These are phyloP conservation scores for Verruconis gallopava DNA, from an alignment of 2,329 filamentous ascomycete genomes.

Conservation along the genomic window DNA sequence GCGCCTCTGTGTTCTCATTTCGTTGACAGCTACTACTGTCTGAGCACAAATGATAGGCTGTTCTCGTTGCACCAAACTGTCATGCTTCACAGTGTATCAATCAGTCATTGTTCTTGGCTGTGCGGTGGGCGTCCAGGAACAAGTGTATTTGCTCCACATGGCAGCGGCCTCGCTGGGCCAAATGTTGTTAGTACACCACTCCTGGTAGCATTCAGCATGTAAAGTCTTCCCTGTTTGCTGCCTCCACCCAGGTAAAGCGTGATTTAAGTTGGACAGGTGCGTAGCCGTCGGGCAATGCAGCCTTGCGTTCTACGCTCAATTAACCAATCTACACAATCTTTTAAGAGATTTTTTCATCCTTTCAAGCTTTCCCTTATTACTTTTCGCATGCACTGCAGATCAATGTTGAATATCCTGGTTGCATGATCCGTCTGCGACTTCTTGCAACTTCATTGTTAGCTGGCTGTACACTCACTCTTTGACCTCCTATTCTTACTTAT, in stretches of 20 bases:
- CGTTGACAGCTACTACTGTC: background rate
- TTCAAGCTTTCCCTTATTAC: background rate
- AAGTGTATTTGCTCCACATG: background rate
- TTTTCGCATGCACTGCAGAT: slow-evolving; percentile 1
- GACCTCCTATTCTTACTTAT: background rate
- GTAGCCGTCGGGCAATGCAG: background rate
- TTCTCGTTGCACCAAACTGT: background rate
- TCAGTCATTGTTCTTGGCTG: background rate
- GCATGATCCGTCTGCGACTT: background rate
- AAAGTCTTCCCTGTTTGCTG: background rate
- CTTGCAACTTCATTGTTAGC: background rate
- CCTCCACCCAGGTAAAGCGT: background rate
- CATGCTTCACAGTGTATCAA: slow-evolving; percentile 1
- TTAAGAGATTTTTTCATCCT: background rate
- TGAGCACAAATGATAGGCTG: background rate
- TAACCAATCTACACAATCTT: background rate
- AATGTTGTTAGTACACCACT: background rate
- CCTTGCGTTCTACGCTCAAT: background rate
- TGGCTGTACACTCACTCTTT: background rate
- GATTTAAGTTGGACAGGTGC: background rate
- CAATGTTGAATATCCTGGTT: background rate
- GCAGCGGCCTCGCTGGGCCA: background rate
- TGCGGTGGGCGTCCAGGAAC: background rate
- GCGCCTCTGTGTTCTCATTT: background rate
- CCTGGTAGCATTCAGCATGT: background rate